A percentile compares a stretch with the other conserved stretches of the same genome.
Evolutionary conservation across 2,329 filamentous ascomycete genomes (phyloP).

Genomic region (Lachnellula occidentalis): DNA sequence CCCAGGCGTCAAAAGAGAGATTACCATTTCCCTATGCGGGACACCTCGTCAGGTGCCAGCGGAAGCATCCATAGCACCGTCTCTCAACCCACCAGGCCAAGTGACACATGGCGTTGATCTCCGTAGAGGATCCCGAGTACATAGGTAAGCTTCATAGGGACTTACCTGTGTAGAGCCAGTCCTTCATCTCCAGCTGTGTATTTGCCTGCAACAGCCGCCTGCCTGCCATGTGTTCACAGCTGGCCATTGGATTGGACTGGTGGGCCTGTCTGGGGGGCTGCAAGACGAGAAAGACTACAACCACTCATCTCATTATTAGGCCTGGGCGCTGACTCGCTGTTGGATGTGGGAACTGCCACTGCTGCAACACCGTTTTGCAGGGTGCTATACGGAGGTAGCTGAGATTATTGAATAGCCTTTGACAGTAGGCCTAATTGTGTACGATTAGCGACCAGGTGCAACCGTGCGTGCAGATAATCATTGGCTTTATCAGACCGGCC

Average conservation of each 20-base stretch:
- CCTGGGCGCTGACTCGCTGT: conserved; percentile 1
- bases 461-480: too few species aligned
- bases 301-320: conserved; percentile 8
- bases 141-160: background rate
- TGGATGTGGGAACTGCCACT: conserved; percentile 11
- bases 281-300: conserved; percentile 1
- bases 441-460: too few species aligned
- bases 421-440: background rate
- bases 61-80: background rate
- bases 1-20: conserved; percentile 5
- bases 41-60: background rate
- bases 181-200: background rate
- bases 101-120: background rate
- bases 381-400: background rate
- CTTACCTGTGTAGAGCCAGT: background rate
- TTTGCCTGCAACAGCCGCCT: conserved; percentile 1
- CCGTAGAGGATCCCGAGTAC: background rate
- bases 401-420: background rate
- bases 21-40: conserved; percentile 10
- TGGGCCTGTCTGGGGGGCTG: background rate
- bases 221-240: background rate
- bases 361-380: conserved; percentile 9
- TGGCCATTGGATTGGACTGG: background rate
- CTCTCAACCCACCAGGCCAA: background rate
- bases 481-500: background rate